Conservation (phyloP, 805 yeast species). For the Zygoascus biomembranicola region DNA sequence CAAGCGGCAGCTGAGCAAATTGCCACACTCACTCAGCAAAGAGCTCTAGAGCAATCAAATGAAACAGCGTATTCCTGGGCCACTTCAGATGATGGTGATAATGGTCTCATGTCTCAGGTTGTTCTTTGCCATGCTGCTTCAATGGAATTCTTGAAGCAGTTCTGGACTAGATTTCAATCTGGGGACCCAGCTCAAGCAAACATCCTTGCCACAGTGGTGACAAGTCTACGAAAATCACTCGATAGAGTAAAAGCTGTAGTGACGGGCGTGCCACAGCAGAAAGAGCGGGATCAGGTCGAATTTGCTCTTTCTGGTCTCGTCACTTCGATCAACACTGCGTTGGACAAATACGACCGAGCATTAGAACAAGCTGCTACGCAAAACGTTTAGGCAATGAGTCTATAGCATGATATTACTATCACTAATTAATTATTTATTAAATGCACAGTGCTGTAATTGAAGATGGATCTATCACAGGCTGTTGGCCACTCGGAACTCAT, state of each 20-base stretch:
- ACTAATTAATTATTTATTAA: background rate
- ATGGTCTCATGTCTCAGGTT: conserved; percentile 40
- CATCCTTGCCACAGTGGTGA: conserved; percentile 38
- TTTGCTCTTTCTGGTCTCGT: conserved; percentile 35
- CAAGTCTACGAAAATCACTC: conserved; percentile 41
- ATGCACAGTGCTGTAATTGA: background rate
- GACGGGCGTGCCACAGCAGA: conserved; percentile 12
- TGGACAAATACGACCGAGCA: conserved; percentile 38
- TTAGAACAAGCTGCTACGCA: conserved; percentile 16
- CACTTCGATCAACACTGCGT: conserved; percentile 39
- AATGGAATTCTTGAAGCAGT: conserved; percentile 66
- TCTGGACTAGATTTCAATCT: conserved; percentile 39
- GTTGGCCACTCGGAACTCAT: conserved; percentile 57
- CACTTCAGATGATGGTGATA: conserved; percentile 19
- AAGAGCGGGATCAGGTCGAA: conserved; percentile 11
- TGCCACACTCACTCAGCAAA: conserved; percentile 8
- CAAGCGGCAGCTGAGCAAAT: conserved; percentile 12
- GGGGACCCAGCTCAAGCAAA: conserved; percentile 35
- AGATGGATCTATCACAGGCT: conserved; percentile 26
- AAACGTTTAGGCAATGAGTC: background rate
- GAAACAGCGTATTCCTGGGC: background rate
- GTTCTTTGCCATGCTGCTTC: conserved; percentile 63
- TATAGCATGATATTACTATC: background rate
- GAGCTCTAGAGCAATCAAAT: conserved; percentile 13
- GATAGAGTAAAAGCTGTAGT: conserved; percentile 34